Base-by-base conservation (phyloP, 225 moss, liverwort and hornwort genomes). In the Pseudisothecium myosuroides region DNA sequence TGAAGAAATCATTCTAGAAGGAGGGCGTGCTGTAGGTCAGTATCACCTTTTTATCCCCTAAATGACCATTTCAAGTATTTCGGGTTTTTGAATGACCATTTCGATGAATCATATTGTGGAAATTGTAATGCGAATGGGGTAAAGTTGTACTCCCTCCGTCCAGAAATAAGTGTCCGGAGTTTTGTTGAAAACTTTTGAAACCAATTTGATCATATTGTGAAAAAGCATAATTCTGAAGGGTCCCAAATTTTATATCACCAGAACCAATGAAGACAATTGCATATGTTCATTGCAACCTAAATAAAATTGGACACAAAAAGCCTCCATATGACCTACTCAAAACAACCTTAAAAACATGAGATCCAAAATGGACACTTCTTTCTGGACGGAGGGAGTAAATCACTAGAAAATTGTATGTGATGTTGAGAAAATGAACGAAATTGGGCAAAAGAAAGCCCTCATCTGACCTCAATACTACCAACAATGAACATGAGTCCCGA, bases 21-120 rank as follows among this genome's bases (percentile, higher is more conserved):
- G 93, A 77, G 96, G 96, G 61, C 93, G 96, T 73, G 97, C 97
- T 88, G 96, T 94, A 78, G 97, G 94, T 94, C 55, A 90, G 94
- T 82, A 55, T 41, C n/a, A 39, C 37, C 50, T 84, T 14, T 62
- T 61, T 28, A 9, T 80, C 22, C 43, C 41, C 55, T 55, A 78
- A 24, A 63, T 47, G 65, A 26, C 18, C 41, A n/a, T n/a, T n/a
- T n/a, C n/a, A 43, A 80, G 41, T 36, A 45, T 79, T 55, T 15
- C 27, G 27, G 17, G 36, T 11, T 61, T 12, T 19, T 47, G 28
- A 60, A 31, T 56, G 23, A 31, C 58, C 32, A 69, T 71, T 56
- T 58, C 43, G 84, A 58, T 73, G 4, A 34, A 73, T 73, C 85
- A 45, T 43, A 24, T 36, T 84, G 85, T 61, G 75, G 20, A 60